phyloP scores from a whole-genome alignment of 2,329 filamentous ascomycete genomes.

The Hortaea sp. region DNA sequence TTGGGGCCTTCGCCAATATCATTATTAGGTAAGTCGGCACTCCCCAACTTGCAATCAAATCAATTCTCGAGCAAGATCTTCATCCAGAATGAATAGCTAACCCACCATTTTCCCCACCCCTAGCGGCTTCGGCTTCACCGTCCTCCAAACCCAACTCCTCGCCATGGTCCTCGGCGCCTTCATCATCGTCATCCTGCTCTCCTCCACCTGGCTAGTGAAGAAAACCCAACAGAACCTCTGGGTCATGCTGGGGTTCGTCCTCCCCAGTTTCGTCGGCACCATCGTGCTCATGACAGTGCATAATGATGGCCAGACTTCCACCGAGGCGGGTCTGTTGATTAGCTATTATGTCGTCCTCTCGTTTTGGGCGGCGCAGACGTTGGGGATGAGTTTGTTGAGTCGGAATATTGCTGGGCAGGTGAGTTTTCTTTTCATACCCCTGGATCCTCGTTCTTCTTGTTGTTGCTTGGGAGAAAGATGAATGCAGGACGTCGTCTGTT shows the following conservation, averaged over 20 bases:
- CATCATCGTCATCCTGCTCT: slow-evolving; percentile 60
- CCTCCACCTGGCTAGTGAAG: slow-evolving; percentile 57
- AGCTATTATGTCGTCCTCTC: background rate
- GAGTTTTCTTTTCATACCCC: too few relatives aligned
- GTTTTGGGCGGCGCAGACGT: background rate
- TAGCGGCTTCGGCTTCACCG: slow-evolving; percentile 55
- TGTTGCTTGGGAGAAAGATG: too few relatives aligned
- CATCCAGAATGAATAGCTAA: too few relatives aligned
- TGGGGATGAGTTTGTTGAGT: background rate
- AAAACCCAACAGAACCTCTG: slow-evolving; percentile 59
- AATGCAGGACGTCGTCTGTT: too few relatives aligned
- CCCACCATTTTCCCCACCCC: background rate
- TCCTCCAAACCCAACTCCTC: slow-evolving; percentile 60
- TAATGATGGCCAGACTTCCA: slow-evolving; percentile 43
- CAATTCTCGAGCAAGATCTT: background rate
- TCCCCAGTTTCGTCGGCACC: slow-evolving; percentile 61
- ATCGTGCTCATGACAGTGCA: slow-evolving; percentile 61
- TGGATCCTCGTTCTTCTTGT: too few relatives aligned
- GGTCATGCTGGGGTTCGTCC: slow-evolving; percentile 54
- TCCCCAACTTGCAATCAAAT: background rate
- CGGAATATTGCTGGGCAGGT: background rate
- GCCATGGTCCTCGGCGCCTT: slow-evolving; percentile 66
- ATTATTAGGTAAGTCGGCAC: slow-evolving; percentile 46
- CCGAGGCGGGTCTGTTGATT: slow-evolving; percentile 43
- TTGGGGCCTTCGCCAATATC: slow-evolving; percentile 65